phyloP scores from a whole-genome alignment of 345 rosid species.

The Dipteronia dyeriana region DNA sequence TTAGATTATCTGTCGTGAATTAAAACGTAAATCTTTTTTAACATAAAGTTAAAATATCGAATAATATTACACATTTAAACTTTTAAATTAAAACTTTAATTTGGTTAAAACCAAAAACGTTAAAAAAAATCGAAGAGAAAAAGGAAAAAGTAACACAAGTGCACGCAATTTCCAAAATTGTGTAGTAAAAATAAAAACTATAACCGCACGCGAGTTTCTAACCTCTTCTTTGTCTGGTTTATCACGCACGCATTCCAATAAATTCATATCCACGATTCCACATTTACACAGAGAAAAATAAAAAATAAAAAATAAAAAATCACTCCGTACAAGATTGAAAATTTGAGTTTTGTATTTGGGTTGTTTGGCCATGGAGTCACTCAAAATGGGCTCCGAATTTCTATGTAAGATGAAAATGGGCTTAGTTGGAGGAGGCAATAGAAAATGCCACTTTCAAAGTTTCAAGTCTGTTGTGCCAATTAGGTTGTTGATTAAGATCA shows the following conservation, averaged over 20 bases:
- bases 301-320: background rate
- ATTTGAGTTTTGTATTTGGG: too few species aligned
- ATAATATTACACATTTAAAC: too few species aligned
- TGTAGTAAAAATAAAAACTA: background rate
- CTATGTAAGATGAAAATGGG: background rate
- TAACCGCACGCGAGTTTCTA: background rate
- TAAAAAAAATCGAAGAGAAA: background rate
- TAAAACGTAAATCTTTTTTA: too few species aligned
- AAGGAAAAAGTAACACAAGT: background rate
- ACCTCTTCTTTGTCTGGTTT: background rate
- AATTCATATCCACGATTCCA: background rate
- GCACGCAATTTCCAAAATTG: slow-evolving; percentile 1
- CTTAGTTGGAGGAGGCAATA: too few species aligned
- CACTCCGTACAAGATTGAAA: background rate
- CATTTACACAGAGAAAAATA: background rate
- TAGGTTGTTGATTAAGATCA: too few species aligned
- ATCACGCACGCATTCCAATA: slow-evolving; percentile 4
- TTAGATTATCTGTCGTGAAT: too few species aligned
- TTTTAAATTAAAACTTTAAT: too few species aligned
- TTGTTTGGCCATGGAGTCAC: background rate
- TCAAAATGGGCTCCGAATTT: background rate
- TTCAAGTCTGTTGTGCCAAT: too few species aligned
- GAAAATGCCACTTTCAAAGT: too few species aligned
- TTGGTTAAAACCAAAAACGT: too few species aligned
- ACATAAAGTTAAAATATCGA: too few species aligned